These are phyloP conservation scores for Angomonas ambiguus DNA, from an alignment of 208 protist species.

Conservation along the genomic window DNA sequence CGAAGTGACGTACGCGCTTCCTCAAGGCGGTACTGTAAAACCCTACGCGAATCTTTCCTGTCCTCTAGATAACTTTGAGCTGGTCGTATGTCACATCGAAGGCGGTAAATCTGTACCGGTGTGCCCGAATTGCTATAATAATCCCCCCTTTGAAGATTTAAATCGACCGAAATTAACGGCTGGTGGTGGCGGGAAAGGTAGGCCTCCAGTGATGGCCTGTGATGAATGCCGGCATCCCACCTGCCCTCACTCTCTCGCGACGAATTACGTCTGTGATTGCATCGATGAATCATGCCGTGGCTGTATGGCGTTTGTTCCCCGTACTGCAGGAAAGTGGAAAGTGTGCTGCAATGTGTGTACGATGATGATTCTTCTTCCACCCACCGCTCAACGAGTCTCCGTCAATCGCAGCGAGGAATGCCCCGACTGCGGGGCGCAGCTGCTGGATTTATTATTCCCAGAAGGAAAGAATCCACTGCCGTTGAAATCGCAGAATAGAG, in stretches of 20 bases:
- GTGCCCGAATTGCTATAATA: conserved; percentile 95
- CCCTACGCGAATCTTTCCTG: conserved; percentile 82
- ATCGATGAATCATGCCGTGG: conserved; percentile 63
- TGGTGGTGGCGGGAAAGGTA: conserved; percentile 4
- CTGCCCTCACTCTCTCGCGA: conserved; percentile 83
- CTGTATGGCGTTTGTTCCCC: conserved; percentile 85
- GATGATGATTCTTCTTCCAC: conserved; percentile 88
- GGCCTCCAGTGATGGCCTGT: conserved; percentile 72
- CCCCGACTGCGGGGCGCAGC: conserved; percentile 65
- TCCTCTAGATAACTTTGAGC: conserved; percentile 92
- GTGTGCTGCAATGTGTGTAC: conserved; percentile 84
- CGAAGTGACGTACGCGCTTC: conserved; percentile 89
- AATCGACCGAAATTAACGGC: background rate
- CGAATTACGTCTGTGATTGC: conserved; percentile 87
- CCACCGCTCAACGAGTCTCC: conserved; percentile 72
- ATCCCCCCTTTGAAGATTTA: conserved; percentile 88
- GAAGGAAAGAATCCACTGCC: conserved; percentile 76
- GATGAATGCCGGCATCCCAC: conserved; percentile 91
- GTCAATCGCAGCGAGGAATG: conserved; percentile 69
- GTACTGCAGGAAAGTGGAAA: conserved; percentile 82
- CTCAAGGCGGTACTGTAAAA: conserved; percentile 85
- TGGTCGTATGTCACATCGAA: conserved; percentile 88
- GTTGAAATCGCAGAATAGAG: conserved; percentile 55
- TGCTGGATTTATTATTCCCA: conserved; percentile 73
- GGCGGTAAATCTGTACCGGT: conserved; percentile 87